Evolutionary conservation across 257 asterid genomes (phyloP).

Genomic region (Nicotiana obtusifolia): DNA sequence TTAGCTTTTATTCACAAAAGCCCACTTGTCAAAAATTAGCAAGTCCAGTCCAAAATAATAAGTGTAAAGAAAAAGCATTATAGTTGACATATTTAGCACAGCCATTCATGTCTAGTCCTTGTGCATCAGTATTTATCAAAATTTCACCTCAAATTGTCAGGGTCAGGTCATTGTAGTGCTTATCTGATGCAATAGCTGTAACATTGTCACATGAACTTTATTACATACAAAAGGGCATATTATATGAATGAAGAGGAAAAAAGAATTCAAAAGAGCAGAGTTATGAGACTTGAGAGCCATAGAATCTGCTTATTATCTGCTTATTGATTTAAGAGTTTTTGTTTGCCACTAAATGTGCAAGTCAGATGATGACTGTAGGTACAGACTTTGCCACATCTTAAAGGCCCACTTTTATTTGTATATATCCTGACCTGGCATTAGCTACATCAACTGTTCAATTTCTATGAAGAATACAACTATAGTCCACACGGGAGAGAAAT

Average conservation of each 20-base stretch:
- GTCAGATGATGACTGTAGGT: background rate
- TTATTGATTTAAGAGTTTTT: background rate
- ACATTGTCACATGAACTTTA: background rate
- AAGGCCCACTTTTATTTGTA: background rate
- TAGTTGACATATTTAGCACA: slow-evolving; percentile 1
- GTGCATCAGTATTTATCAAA: background rate
- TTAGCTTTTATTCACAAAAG: slow-evolving; percentile 5
- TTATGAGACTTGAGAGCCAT: background rate
- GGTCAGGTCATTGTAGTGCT: background rate
- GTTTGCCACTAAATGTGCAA: background rate
- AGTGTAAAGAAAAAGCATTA: background rate
- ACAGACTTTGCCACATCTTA: slow-evolving; percentile 9
- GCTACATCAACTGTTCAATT: background rate
- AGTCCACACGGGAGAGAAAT: no score
- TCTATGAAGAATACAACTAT: background rate
- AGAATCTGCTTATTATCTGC: background rate
- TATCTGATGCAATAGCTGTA: background rate
- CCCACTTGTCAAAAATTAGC: background rate
- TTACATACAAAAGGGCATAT: background rate
- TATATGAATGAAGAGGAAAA: background rate
- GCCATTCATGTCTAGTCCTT: slow-evolving; percentile 15
- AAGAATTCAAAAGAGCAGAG: background rate
- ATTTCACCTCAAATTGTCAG: background rate
- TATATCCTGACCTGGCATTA: background rate
- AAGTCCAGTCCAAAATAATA: slow-evolving; percentile 1